Conservation (phyloP, 2,329 filamentous ascomycete species). For the Exophiala bonariae region DNA sequence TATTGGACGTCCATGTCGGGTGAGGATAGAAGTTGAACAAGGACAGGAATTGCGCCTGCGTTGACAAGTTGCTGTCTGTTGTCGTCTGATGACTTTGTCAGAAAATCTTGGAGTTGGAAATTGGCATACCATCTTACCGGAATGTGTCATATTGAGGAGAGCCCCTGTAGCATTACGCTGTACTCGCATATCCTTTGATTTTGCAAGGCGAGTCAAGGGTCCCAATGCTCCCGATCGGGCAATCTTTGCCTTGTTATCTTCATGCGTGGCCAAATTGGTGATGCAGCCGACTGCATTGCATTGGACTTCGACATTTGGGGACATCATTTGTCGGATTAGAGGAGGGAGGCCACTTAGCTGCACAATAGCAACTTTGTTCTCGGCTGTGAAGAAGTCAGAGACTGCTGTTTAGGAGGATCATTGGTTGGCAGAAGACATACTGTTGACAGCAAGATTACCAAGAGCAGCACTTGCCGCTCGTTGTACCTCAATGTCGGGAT, state of each 20-base stretch:
- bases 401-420: too few relatives aligned
- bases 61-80: slow-evolving; percentile 97
- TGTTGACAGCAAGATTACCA: slow-evolving; percentile 95
- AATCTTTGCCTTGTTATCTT: slow-evolving; percentile 99
- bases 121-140: slow-evolving; percentile 60
- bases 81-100: slow-evolving; percentile 64
- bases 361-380: slow-evolving; percentile 97
- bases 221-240: slow-evolving; percentile 89
- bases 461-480: slow-evolving; percentile 92
- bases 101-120: neutral
- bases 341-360: slow-evolving; percentile 85
- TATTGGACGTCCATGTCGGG: slow-evolving; percentile 97
- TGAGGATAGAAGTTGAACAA: slow-evolving; percentile 91
- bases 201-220: slow-evolving; percentile 86
- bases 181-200: slow-evolving; percentile 97
- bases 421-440: slow-evolving; percentile 58
- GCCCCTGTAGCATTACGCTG: slow-evolving; percentile 97
- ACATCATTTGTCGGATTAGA: slow-evolving; percentile 97
- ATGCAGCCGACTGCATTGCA: slow-evolving; percentile 99
- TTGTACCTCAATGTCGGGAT: slow-evolving; percentile 94
- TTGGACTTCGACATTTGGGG: slow-evolving; percentile 95
- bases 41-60: slow-evolving; percentile 93
- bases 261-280: slow-evolving; percentile 95
- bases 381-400: slow-evolving; percentile 64
- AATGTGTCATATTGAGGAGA: slow-evolving; percentile 98